Evolutionary conservation across 169 alveolate species (phyloP).

Genomic region (Eimeria maxima): DNA sequence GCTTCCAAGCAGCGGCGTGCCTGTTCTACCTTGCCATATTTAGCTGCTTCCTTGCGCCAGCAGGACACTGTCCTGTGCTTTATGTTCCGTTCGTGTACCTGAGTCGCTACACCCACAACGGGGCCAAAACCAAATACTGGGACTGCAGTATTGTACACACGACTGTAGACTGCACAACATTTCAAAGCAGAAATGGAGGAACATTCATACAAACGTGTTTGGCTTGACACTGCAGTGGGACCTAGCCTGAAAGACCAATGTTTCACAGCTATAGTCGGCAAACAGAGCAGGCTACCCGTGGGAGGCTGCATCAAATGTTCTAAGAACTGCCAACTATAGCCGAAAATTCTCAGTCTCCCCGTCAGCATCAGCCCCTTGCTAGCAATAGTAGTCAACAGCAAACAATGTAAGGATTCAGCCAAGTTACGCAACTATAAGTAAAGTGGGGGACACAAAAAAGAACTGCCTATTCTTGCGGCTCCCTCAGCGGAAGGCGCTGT

Average conservation of each 20-base stretch:
- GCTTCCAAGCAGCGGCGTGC: background rate
- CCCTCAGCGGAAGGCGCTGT: background rate
- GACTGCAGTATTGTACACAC: background rate
- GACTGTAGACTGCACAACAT: background rate
- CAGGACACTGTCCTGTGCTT: background rate
- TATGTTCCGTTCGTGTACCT: conserved; percentile 8
- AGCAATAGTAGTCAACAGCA: background rate
- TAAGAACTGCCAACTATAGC: background rate
- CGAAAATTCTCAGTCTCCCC: background rate
- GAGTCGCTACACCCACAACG: conserved; percentile 60
- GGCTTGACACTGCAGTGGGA: background rate
- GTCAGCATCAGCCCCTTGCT: background rate
- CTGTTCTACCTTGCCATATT: background rate
- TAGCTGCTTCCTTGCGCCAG: conserved; percentile 18
- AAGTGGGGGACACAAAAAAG: background rate
- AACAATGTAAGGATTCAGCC: background rate
- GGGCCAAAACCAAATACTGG: background rate
- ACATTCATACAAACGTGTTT: background rate
- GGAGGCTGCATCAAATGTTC: background rate
- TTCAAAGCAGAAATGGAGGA: background rate
- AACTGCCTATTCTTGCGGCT: background rate
- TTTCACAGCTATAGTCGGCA: background rate
- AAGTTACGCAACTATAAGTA: background rate
- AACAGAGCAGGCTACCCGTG: background rate
- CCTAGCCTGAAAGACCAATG: background rate